Evolutionary conservation across 768 basidiomycete genomes (phyloP).

Genomic region (Podaxis sp.): DNA sequence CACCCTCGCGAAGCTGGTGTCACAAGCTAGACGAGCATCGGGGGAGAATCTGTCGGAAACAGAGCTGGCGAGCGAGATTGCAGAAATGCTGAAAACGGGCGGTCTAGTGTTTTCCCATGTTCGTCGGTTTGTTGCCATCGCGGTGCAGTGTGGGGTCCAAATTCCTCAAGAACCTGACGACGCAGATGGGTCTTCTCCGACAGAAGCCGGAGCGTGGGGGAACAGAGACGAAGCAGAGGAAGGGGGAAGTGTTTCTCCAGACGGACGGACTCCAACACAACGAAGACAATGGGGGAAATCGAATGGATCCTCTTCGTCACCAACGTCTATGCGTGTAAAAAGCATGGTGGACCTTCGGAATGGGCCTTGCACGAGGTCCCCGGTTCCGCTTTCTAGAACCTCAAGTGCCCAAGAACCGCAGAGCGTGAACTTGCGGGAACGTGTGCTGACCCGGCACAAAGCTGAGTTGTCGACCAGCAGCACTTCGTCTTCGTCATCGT

Average conservation of each 20-base stretch:
- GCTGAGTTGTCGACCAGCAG: constrained; percentile 63
- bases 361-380: constrained; percentile 4
- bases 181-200: constrained; percentile 27
- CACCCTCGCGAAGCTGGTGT: constrained; percentile 78
- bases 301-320: constrained; percentile 5
- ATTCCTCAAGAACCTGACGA: constrained; percentile 52
- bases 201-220: constrained; percentile 19
- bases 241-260: constrained; percentile 27
- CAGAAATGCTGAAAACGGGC: constrained; percentile 78
- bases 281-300: constrained; percentile 27
- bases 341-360: constrained; percentile 19
- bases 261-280: constrained; percentile 36
- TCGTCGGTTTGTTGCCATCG: constrained; percentile 74
- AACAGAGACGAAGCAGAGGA: constrained; percentile 19
- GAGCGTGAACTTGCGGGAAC: constrained; percentile 40
- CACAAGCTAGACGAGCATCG: constrained; percentile 71
- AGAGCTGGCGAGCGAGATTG: constrained; percentile 54
- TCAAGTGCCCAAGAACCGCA: constrained; percentile 29
- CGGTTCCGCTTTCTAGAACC: constrained; percentile 11
- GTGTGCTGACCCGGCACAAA: constrained; percentile 40
- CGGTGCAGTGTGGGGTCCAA: constrained; percentile 72
- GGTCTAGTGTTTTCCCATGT: constrained; percentile 82
- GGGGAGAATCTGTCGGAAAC: constrained; percentile 48
- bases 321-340: constrained; percentile 13
- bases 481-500: constrained; percentile 67